Evolutionary conservation across 2,329 filamentous ascomycete species (phyloP).

Genomic region (Sporothrix dimorphospora): DNA sequence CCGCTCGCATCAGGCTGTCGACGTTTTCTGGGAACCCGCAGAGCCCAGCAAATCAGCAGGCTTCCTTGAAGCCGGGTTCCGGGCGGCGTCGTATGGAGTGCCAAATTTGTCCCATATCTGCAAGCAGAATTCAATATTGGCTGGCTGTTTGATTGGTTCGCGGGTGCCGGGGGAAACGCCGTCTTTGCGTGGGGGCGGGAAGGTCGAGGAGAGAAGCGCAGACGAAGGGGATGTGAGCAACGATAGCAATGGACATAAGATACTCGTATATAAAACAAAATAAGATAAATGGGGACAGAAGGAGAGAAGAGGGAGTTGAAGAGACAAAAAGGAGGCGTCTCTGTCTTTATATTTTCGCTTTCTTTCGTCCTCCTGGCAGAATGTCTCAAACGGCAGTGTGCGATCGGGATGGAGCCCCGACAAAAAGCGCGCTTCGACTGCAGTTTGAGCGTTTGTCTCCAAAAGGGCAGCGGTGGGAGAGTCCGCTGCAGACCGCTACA

Average conservation of each 20-base stretch:
- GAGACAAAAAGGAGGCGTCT: neutral
- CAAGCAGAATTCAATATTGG: neutral
- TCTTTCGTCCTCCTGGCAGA: neutral
- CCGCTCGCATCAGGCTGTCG: neutral
- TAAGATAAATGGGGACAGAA: neutral
- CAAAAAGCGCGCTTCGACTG: neutral
- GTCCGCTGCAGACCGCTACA: conserved; percentile 6
- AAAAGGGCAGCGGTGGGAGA: neutral
- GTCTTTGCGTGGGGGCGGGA: neutral
- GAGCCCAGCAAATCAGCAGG: neutral
- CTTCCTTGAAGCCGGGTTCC: neutral
- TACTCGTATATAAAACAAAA: no score
- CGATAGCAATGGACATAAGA: neutral
- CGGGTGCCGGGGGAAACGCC: neutral
- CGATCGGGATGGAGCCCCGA: conserved; percentile 21
- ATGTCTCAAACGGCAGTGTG: neutral
- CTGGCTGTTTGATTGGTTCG: neutral
- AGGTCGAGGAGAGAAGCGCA: neutral
- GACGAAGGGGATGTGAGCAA: neutral
- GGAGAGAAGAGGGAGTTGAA: neutral
- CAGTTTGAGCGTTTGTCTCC: neutral
- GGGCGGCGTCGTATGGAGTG: conserved; percentile 4
- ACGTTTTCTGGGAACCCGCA: neutral
- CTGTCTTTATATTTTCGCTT: conserved; percentile 9
- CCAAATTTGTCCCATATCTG: neutral